phyloP scores from a whole-genome alignment of 345 rosid species.

The Chamaenerion angustifolium region DNA sequence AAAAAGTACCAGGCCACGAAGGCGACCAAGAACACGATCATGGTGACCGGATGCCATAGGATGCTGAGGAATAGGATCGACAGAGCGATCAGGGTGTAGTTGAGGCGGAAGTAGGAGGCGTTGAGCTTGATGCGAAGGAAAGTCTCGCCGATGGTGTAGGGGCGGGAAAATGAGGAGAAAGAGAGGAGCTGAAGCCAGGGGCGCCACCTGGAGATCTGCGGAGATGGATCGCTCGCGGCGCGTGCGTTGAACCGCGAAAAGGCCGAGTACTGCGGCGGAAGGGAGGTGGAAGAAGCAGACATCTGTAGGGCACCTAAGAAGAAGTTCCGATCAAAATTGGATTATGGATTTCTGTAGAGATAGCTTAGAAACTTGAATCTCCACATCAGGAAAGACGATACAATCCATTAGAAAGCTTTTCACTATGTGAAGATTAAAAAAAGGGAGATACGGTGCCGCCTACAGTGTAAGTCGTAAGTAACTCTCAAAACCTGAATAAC shows the following conservation, averaged over 20 bases:
- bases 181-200: conserved; percentile 40
- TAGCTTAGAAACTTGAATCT: too few relatives aligned
- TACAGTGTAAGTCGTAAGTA: too few relatives aligned
- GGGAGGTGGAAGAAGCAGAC: too few relatives aligned
- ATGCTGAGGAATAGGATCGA: conserved; percentile 47
- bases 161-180: conserved; percentile 24
- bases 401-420: too few relatives aligned
- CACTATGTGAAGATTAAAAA: too few relatives aligned
- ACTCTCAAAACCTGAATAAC: too few relatives aligned
- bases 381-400: too few relatives aligned
- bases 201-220: conserved; percentile 37
- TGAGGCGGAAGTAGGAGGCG: conserved; percentile 47
- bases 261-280: conserved; percentile 2
- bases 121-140: conserved; percentile 27
- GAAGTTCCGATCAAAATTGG: too few relatives aligned
- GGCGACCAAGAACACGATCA: conserved; percentile 42
- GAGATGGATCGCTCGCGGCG: conserved; percentile 18
- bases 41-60: conserved; percentile 56
- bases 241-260: conserved; percentile 15
- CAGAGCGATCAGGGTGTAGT: conserved; percentile 40
- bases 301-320: too few relatives aligned
- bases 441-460: too few relatives aligned
- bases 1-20: conserved; percentile 51
- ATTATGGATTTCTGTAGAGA: too few relatives aligned
- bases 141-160: conserved; percentile 35